A percentile compares a stretch with the other conserved stretches of the same genome.
phyloP scores from a whole-genome alignment of 2,329 filamentous ascomycete species.

The Cercospora sojina region DNA sequence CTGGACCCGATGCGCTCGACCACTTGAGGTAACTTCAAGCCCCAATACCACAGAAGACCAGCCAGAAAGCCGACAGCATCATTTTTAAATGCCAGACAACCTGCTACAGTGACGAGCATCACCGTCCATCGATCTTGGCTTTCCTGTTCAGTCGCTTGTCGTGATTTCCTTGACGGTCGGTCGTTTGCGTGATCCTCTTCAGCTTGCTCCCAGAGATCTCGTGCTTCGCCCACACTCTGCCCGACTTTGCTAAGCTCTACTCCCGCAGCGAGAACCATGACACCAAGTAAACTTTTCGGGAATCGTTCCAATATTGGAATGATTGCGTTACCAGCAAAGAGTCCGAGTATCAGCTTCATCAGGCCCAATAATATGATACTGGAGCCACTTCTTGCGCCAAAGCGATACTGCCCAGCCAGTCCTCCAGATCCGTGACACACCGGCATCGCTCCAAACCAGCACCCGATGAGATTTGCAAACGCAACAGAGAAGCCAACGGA shows the following conservation, averaged over 20 bases:
- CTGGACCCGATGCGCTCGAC: conserved; percentile 21
- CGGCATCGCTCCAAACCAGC: conserved; percentile 94
- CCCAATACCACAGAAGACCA: conserved; percentile 75
- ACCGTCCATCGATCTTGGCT: conserved; percentile 76
- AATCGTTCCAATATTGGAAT: conserved; percentile 69
- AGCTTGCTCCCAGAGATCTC: conserved; percentile 52
- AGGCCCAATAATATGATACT: conserved; percentile 77
- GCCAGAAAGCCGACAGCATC: conserved; percentile 83
- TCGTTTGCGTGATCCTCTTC: conserved; percentile 37
- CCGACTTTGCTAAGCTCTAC: conserved; percentile 84
- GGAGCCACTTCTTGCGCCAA: conserved; percentile 83
- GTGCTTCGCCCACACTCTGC: conserved; percentile 75
- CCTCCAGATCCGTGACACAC: conserved; percentile 92
- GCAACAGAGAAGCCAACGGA: conserved; percentile 78
- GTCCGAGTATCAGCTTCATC: conserved; percentile 72
- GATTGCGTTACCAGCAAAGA: conserved; percentile 73
- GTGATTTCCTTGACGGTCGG: conserved; percentile 44
- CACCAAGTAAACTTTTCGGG: conserved; percentile 72
- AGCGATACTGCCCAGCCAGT: conserved; percentile 84
- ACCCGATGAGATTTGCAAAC: conserved; percentile 77
- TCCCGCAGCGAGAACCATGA: conserved; percentile 88
- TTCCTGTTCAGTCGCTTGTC: conserved; percentile 64
- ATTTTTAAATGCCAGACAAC: conserved; percentile 82
- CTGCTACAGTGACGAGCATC: conserved; percentile 83
- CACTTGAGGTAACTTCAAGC: conserved; percentile 48